These are phyloP conservation scores for Globisporangium cederbergense DNA, from an alignment of 352 stramenopile genomes.

Conservation along the genomic window DNA sequence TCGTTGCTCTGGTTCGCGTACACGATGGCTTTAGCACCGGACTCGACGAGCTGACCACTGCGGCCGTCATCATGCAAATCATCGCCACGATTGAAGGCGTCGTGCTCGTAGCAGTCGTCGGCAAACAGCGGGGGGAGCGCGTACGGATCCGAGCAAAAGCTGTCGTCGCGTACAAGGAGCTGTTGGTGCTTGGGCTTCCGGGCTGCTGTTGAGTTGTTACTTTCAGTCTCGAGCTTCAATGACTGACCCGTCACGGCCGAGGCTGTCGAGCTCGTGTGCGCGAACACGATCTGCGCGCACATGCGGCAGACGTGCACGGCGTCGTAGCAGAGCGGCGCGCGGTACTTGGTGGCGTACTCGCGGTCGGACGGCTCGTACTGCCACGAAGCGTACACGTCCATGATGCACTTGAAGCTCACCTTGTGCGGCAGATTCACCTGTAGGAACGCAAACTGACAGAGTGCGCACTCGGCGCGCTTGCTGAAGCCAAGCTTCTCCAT, in stretches of 20 bases:
- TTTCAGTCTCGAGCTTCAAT: neutral
- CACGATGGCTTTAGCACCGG: slow-evolving; percentile 52
- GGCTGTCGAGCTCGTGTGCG: slow-evolving; percentile 24
- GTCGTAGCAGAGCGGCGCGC: slow-evolving; percentile 65
- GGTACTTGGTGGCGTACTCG: slow-evolving; percentile 45
- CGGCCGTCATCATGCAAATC: slow-evolving; percentile 21
- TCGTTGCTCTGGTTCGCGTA: slow-evolving; percentile 48
- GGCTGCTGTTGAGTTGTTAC: neutral
- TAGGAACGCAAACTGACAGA: slow-evolving; percentile 57
- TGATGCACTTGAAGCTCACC: slow-evolving; percentile 78
- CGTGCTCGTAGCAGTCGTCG: slow-evolving; percentile 33
- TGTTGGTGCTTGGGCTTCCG: slow-evolving; percentile 1
- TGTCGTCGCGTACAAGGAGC: slow-evolving; percentile 13
- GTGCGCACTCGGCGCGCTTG: slow-evolving; percentile 56
- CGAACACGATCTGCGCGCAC: slow-evolving; percentile 67
- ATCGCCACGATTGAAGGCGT: slow-evolving; percentile 10
- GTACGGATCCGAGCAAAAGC: slow-evolving; percentile 58
- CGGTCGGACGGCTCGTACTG: slow-evolving; percentile 45
- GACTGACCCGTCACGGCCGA: neutral
- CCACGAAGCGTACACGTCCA: slow-evolving; percentile 69
- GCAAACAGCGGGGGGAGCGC: slow-evolving; percentile 62
- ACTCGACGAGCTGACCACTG: slow-evolving; percentile 23
- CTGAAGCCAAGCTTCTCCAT: slow-evolving; percentile 59
- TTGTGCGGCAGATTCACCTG: slow-evolving; percentile 56
- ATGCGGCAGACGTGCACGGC: slow-evolving; percentile 68